Evolutionary conservation across 2,329 filamentous ascomycete genomes (phyloP), one percentile per base, ranked within the genome.

Genomic region (Capronia americana): DNA sequence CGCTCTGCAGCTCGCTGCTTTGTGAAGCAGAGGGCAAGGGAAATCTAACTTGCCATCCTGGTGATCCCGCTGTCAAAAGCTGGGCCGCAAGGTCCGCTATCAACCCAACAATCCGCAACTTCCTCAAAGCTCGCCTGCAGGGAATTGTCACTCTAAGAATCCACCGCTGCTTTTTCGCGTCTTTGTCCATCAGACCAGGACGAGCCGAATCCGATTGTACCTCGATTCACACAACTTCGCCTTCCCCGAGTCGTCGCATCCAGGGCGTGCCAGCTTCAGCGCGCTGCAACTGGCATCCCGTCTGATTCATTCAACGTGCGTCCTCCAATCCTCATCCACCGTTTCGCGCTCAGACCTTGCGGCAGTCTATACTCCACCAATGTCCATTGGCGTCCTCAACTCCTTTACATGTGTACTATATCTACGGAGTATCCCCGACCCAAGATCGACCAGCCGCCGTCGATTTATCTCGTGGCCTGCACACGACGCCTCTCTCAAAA

Each of bases 1-100:
- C 8, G 32, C 7, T 1, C 53, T 55, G 53, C 53, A 55, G n/a
- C 53, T 34, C 53, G 53, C 53, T 24, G 24, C 30, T 55, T 55
- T 55, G 20, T 55, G 24, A 55, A 55, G 8, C 6, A 55, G 53
- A 55, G 12, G 14, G 10, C 14, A 14, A 53, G 26, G 7, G 48
- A 23, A 51, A 12, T 26, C 48, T 26, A 51, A 26, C 48, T 26
- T 17, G 24, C 48, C 48, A 12, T 51, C 11, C 44, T 17, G 24
- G 48, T 51, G 17, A 44, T n/a, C 38, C 38, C 11, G 38, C 48
- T 17, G 48, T 28, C 48, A 51, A 28, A 23, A 51, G 48, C 48
- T 51, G 48, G 48, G 38, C 38, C 38, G 38, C 38, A 6, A 44
- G 38, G 14, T 44, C 38, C 38, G 38, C 38, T 26, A 51, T 51